Conservation (phyloP, 2,329 filamentous ascomycete species). For the Onygena corvina region DNA sequence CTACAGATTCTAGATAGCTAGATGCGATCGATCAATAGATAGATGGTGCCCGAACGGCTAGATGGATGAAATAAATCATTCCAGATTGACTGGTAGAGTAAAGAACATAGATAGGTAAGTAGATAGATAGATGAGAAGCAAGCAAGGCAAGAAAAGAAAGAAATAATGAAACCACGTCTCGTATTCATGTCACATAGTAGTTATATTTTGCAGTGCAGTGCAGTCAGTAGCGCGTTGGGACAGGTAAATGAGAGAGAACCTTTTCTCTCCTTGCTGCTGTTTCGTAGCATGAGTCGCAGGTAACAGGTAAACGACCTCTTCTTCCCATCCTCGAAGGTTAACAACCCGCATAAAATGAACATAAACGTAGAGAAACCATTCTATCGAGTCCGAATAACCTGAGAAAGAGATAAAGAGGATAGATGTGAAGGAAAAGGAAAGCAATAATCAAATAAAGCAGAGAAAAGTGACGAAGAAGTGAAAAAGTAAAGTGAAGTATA, state of each 20-base stretch:
- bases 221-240: not conserved
- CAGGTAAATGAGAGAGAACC: not conserved
- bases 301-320: too few species aligned
- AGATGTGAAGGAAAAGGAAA: not conserved
- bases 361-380: not conserved
- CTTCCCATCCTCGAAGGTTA: too few species aligned
- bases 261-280: too few species aligned
- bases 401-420: not conserved
- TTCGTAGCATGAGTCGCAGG: too few species aligned
- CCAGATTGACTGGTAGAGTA: too few species aligned
- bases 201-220: conserved; percentile 5
- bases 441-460: not conserved
- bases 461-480: not conserved
- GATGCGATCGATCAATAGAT: too few species aligned
- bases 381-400: not conserved
- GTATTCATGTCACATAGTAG: conserved; percentile 6
- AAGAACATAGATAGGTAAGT: too few species aligned
- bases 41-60: too few species aligned
- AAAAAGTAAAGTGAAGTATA: not conserved
- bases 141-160: not conserved
- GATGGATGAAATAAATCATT: too few species aligned
- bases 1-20: too few species aligned
- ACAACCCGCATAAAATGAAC: not conserved
- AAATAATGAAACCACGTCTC: conserved; percentile 12
- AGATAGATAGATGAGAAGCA: too few species aligned